Conservation (phyloP, 2,329 filamentous ascomycete species). For the Metarhizium rileyi region DNA sequence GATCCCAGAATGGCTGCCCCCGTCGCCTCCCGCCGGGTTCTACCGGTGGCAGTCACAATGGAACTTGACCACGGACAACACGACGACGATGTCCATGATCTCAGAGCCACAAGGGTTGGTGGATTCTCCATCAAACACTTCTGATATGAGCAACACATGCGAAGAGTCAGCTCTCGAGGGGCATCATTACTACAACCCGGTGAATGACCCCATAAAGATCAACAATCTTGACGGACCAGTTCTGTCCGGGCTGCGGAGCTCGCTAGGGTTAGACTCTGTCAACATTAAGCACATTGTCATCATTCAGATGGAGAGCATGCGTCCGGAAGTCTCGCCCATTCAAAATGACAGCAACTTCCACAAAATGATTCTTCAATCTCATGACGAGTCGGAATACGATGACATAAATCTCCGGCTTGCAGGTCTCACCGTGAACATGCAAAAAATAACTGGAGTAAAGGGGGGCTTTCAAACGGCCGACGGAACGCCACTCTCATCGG, state of each 20-base stretch:
- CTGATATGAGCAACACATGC: too few species aligned
- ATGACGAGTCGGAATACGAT: slow-evolving; percentile 21
- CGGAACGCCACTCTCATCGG: not conserved
- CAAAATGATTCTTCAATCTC: slow-evolving; percentile 23
- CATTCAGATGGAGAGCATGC: slow-evolving; percentile 32
- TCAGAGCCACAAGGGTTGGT: too few species aligned
- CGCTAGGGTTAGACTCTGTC: slow-evolving; percentile 23
- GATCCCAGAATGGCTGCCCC: not conserved
- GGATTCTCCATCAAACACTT: too few species aligned
- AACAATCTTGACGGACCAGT: slow-evolving; percentile 26
- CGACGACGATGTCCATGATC: not conserved
- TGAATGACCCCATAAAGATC: slow-evolving; percentile 27
- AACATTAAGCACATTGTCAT: slow-evolving; percentile 32
- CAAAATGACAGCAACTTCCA: slow-evolving; percentile 29
- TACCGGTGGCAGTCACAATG: not conserved
- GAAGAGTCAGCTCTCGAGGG: not conserved
- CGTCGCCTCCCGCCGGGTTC: not conserved
- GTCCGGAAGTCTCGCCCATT: slow-evolving; percentile 34
- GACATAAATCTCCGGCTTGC: slow-evolving; percentile 18
- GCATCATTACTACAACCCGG: slow-evolving; percentile 19
- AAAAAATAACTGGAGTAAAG: slow-evolving; percentile 19
- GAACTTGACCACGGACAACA: not conserved
- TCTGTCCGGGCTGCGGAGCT: slow-evolving; percentile 15
- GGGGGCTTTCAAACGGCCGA: not conserved
- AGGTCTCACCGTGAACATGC: slow-evolving; percentile 20